Base-by-base conservation (phyloP, 2,329 filamentous ascomycete genomes). In the Cadophora sp. region DNA sequence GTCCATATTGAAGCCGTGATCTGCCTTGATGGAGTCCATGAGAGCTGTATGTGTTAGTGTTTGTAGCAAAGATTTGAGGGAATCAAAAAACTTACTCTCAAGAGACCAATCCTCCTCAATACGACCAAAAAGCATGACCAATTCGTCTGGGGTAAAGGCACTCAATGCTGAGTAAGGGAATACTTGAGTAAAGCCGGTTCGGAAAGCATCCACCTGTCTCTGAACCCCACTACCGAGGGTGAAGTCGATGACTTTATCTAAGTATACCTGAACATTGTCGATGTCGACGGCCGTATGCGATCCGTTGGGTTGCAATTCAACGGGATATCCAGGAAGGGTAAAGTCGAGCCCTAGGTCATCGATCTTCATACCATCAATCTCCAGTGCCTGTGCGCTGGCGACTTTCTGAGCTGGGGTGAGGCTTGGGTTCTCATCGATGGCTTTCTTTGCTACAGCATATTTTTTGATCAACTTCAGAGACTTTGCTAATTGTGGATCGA, bases 1-100 rank as follows among this genome's bases (percentile, higher is more conserved):
- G 78, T 99, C 96, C 87, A 99, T 96, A 74, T 98, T 99, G 83
- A 93, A 99, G 9, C 96, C 96, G 77, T 99, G 96, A 74, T 99
- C 96, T 33, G 96, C 96, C 82, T 99, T 99, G 82, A 99, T 95
- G 0, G 95, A 97, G 77, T 99, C 96, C 87, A 96, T 96, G 48
- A 99, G 87, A 67, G 96, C 93, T 96, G 73, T 2, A 30, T 56
- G 68, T 18, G 33, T 62, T 70, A 73, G 66, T 75, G 45, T 50
- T 9, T 59, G 65, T 33, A n/a, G 11, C 3, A 45, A 50, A 60
- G 8, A 59, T 47, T 39, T 24, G n/a, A 14, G 11, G 24, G 33
- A 30, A 43, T 24, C 11, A 3, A 22, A 67, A 11, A 48, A 84
- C 92, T 85, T 87, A 96, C 93, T 99, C 78, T 98, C 95, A 71